A percentile compares a stretch with the other conserved stretches of the same genome.
phyloP scores from a whole-genome alignment of 805 yeast genomes.

The Tetrapisispora taiwanensis region DNA sequence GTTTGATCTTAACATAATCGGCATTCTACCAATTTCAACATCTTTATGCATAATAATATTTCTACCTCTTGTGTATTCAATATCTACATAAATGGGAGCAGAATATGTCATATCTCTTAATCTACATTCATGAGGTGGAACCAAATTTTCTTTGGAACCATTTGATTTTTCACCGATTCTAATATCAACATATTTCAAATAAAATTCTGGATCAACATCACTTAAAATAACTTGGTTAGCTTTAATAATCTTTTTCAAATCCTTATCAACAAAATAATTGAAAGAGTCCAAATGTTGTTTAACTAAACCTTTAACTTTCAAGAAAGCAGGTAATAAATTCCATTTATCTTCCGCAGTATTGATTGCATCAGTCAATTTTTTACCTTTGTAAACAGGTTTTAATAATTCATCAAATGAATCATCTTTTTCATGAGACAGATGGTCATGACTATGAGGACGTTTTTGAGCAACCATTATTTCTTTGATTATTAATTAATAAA shows the following conservation, averaged over 20 bases:
- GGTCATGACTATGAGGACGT: background rate
- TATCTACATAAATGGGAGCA: conserved; percentile 93
- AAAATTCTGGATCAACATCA: conserved; percentile 96
- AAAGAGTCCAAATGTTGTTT: conserved; percentile 98
- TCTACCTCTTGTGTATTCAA: conserved; percentile 91
- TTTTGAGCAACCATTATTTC: background rate
- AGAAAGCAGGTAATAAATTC: conserved; percentile 91
- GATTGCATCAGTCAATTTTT: conserved; percentile 74
- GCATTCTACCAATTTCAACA: conserved; percentile 95
- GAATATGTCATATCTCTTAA: conserved; percentile 88
- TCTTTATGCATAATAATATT: conserved; percentile 84
- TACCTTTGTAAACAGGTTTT: conserved; percentile 78
- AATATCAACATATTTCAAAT: conserved; percentile 84
- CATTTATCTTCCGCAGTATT: conserved; percentile 92
- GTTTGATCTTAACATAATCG: conserved; percentile 92
- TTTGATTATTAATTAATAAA: background rate
- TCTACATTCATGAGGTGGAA: conserved; percentile 93
- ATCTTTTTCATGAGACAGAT: conserved; percentile 25
- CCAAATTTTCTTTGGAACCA: conserved; percentile 48
- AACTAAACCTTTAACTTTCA: conserved; percentile 90
- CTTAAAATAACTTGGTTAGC: conserved; percentile 85
- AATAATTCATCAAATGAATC: conserved; percentile 68
- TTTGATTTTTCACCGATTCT: conserved; percentile 76
- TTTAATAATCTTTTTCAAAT: conserved; percentile 78
- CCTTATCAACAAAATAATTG: conserved; percentile 90